Evolutionary conservation across 2,329 filamentous ascomycete genomes (phyloP).

Genomic region (Trichophyton mentagrophytes): DNA sequence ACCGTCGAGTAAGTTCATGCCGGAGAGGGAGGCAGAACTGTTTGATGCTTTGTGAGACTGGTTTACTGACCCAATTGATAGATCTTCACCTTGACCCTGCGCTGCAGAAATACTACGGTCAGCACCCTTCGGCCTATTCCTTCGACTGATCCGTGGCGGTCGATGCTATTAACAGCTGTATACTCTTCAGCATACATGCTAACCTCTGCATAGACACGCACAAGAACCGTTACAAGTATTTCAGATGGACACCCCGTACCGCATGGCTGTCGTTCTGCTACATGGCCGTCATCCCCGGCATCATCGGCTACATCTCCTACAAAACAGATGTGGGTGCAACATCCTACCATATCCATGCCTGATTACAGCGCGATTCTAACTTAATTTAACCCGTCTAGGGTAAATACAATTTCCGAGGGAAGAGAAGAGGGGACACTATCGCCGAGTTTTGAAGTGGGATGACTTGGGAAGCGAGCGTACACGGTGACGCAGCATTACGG

Average conservation of each 20-base stretch:
- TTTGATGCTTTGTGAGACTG: background rate
- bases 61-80: constrained; percentile 9
- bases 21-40: no score
- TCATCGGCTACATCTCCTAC: constrained; percentile 60
- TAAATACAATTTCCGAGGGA: constrained; percentile 71
- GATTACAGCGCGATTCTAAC: background rate
- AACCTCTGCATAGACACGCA: constrained; percentile 55
- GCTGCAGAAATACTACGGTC: constrained; percentile 41
- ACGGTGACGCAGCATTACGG: background rate
- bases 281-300: constrained; percentile 55
- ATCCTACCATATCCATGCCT: no score
- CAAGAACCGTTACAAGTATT: constrained; percentile 80
- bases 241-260: constrained; percentile 80
- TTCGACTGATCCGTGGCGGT: background rate
- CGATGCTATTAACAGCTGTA: background rate
- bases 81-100: constrained; percentile 33
- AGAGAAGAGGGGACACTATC: constrained; percentile 76
- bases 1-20: constrained; percentile 7
- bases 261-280: constrained; percentile 70
- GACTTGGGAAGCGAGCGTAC: background rate
- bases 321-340: constrained; percentile 64
- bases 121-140: constrained; percentile 11
- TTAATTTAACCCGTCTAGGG: constrained; percentile 45
- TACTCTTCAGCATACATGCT: background rate
- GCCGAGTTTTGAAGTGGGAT: constrained; percentile 51